Base-by-base conservation (phyloP, 2,329 filamentous ascomycete species). In the Penicillium sp. region DNA sequence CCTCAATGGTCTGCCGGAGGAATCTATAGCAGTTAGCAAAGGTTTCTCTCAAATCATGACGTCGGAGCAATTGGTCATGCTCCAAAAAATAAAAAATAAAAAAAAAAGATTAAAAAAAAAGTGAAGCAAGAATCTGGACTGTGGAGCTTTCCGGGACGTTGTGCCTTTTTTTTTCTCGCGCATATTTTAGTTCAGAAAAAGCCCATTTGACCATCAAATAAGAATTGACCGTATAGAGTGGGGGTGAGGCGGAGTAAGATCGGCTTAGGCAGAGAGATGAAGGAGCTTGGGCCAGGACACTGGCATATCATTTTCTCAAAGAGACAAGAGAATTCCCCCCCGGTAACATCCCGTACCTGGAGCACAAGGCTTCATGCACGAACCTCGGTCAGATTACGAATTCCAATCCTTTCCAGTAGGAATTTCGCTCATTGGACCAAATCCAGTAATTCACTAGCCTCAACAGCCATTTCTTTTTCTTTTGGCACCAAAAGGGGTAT, bases 1-100 rank as follows among this genome's bases (percentile, higher is more conserved):
- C 76, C 82, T 89, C 74, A 68, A 77, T 79, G 66, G 71, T 74
- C 65, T 78, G 70, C 62, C 72, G 74, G 53, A 79, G 72, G 62
- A 78, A 78, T 70, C 77, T 79, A 66, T 62, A 48, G 54, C 46
- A 63, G 64, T 67, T 53, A 67, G 65, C 56, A 63, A 36, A 36
- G 29, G 31, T 52, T 29, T 56, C 10, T 44, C 57, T 65, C 46
- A 60, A 60, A 63, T 57, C 27, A 55, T 65, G 62, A 63, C 49
- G 60, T 61, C 49, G 50, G 53, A 48, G 38, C 29, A 57, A 51
- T 52, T 55, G 53, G 15, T 9, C 23, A 44, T 27, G 8, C n/a
- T 10, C 23, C 23, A 49, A 13, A 50, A 57, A 51, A 53, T n/a
- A 29, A 5, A 57, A 50, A 36, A 62, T 50, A 31, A 27, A 43